Evolutionary conservation across 495 filamentous ascomycete genomes (phyloP).

Genomic region (Lasiosphaeris hirsuta): DNA sequence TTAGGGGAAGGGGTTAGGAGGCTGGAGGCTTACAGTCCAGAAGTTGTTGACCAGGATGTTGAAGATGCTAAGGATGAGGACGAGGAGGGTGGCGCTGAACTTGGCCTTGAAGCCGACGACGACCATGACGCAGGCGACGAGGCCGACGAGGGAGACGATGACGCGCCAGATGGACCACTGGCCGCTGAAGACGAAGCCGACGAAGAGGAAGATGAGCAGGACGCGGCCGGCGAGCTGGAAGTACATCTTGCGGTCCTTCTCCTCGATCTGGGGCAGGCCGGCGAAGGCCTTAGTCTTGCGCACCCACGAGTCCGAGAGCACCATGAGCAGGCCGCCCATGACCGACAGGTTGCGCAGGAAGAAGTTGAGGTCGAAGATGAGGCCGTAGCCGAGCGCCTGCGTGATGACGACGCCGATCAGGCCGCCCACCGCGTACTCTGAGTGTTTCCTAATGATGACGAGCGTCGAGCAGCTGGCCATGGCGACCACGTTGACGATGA

Average conservation of each 20-base stretch:
- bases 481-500: constrained; percentile 83
- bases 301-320: constrained; percentile 95
- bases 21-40: constrained; percentile 79
- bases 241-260: constrained; percentile 99
- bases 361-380: constrained; percentile 99
- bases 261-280: constrained; percentile 86
- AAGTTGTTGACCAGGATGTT: constrained; percentile 99
- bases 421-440: constrained; percentile 86
- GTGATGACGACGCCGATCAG: constrained; percentile 87
- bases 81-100: constrained; percentile 90
- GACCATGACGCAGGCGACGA: constrained; percentile 96
- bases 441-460: constrained; percentile 87
- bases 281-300: constrained; percentile 96
- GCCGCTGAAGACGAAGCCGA: constrained; percentile 94
- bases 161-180: constrained; percentile 86
- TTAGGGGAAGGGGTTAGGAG: not conserved
- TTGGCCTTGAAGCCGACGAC: constrained; percentile 99
- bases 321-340: constrained; percentile 95
- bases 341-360: constrained; percentile 98
- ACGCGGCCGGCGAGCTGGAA: constrained; percentile 96
- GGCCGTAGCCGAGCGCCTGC: constrained; percentile 95
- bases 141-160: constrained; percentile 74
- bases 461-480: constrained; percentile 81
- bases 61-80: constrained; percentile 92
- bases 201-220: constrained; percentile 93